phyloP scores from a whole-genome alignment of 116 monocot genomes.

The Cymodocea nodosa region DNA sequence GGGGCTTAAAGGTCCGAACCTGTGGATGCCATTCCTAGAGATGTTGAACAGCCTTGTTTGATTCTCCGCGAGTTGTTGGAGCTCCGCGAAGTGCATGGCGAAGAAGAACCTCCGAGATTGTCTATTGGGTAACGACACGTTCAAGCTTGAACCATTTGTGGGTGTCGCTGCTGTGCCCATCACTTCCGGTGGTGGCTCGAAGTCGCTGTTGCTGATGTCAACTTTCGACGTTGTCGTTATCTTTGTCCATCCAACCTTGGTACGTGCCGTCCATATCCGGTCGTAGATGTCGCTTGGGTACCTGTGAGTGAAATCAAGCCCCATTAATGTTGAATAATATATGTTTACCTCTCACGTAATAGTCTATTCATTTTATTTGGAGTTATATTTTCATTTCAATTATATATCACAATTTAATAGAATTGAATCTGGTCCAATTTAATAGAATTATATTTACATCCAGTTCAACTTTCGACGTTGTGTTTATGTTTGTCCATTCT shows the following conservation, averaged over 20 bases:
- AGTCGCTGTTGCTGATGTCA: not conserved
- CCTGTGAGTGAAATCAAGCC: slow-evolving; percentile 2
- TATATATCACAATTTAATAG: too few relatives aligned
- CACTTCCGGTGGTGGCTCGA: not conserved
- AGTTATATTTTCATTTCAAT: too few relatives aligned
- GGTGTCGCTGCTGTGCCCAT: not conserved
- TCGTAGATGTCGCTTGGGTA: slow-evolving; percentile 25
- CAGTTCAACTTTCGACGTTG: not conserved
- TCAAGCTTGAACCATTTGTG: not conserved
- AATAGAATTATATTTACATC: too few relatives aligned
- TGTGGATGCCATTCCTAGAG: too few relatives aligned
- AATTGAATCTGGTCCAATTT: too few relatives aligned
- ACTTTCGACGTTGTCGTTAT: not conserved
- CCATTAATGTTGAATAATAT: too few relatives aligned
- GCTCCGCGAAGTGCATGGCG: slow-evolving; percentile 14
- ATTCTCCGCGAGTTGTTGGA: not conserved
- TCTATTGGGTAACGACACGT: not conserved
- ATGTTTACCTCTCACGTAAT: too few relatives aligned
- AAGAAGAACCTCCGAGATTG: not conserved
- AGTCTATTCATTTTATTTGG: too few relatives aligned
- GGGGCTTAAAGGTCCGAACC: too few relatives aligned
- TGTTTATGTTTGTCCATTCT: not conserved
- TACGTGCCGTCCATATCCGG: slow-evolving; percentile 10
- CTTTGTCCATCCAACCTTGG: not conserved
- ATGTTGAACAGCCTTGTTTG: too few relatives aligned